phyloP scores from a whole-genome alignment of 192 early-diverging fungal species.

The Entomortierella lignicola region DNA sequence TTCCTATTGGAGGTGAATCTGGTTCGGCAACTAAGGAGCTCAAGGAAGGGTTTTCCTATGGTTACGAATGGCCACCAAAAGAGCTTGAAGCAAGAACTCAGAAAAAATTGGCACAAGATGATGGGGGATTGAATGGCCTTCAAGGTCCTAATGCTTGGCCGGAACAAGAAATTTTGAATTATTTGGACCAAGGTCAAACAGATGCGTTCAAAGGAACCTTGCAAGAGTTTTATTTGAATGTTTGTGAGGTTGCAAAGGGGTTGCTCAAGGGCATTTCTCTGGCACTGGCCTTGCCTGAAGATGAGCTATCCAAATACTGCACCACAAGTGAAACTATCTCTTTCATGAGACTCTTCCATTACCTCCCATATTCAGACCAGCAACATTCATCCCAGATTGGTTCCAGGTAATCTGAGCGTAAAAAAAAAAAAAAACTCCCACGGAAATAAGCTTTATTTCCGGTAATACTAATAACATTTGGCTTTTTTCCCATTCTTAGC shows the following conservation, averaged over 20 bases:
- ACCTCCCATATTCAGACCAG: constrained; percentile 58
- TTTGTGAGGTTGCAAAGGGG: constrained; percentile 52
- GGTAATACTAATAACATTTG: no score
- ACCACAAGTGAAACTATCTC: constrained; percentile 62
- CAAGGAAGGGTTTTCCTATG: constrained; percentile 72
- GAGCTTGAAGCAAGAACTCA: constrained; percentile 8
- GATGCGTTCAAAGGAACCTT: constrained; percentile 26
- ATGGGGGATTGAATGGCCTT: constrained; percentile 54
- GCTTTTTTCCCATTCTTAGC: no score
- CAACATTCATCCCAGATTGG: constrained; percentile 33
- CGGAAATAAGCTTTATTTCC: not conserved
- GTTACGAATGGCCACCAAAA: constrained; percentile 52
- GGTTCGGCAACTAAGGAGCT: constrained; percentile 66
- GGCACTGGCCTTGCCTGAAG: constrained; percentile 47
- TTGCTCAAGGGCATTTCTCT: constrained; percentile 57
- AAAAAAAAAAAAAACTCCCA: not conserved
- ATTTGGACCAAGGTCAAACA: constrained; percentile 22
- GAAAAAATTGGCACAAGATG: not conserved
- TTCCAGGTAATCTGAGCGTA: constrained; percentile 42
- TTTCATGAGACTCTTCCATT: constrained; percentile 68
- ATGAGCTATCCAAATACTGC: constrained; percentile 47
- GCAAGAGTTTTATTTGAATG: constrained; percentile 53
- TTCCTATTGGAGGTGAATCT: constrained; percentile 59
- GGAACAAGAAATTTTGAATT: constrained; percentile 18
- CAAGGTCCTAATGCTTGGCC: constrained; percentile 67